Evolutionary conservation across 306 rosid genomes (phyloP), one percentile per base, ranked within the genome.

Genomic region (Cicer yamashitae): DNA sequence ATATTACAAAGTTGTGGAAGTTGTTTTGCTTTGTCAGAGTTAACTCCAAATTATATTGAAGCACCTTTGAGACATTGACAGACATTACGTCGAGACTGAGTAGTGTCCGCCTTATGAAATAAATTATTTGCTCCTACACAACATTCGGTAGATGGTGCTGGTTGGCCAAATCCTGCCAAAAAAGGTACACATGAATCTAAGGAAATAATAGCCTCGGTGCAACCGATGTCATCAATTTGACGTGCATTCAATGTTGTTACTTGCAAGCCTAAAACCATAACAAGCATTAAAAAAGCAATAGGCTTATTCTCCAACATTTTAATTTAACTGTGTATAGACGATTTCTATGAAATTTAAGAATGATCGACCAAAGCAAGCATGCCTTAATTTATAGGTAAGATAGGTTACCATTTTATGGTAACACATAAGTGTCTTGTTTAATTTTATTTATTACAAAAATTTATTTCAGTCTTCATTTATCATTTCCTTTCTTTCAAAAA

Each of bases 281-380:
- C 30, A 14, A 18, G 5, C 8, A 41, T 11, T 1, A 17, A 44
- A 17, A 43, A 3, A 40, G 52, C 6, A 8, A 65, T 10, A 12
- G 0, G 6, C 4, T 17, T 64, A 4, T 65, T 65, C 5, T 5
- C 70, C n/a, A 6, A 6, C 37, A 41, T 65, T 7, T 40, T 64
- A 8, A 11, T 10, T 15, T 41, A 7, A 79, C 71, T 85, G 74
- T 79, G 81, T 50, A 4, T n/a, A 6, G 2, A 51, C 7, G 8
- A 7, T 6, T 51, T 1, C 3, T 51, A 0, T 51, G 20, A 7
- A 51, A 0, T 51, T 51, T n/a, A n/a, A 1, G 22, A 51, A 51
- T 51, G 57, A 22, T 22, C 30, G 3, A 22, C 30, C 30, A 22
- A 0, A 0, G 3, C 30, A 22, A 22, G 3, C 30, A 1, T 22